Percentiles rank a stretch among this genome's conserved stretches.
These are phyloP conservation scores for Carex kokanica DNA, from an alignment of 176 grass and related monocot genomes.

Conservation along the genomic window DNA sequence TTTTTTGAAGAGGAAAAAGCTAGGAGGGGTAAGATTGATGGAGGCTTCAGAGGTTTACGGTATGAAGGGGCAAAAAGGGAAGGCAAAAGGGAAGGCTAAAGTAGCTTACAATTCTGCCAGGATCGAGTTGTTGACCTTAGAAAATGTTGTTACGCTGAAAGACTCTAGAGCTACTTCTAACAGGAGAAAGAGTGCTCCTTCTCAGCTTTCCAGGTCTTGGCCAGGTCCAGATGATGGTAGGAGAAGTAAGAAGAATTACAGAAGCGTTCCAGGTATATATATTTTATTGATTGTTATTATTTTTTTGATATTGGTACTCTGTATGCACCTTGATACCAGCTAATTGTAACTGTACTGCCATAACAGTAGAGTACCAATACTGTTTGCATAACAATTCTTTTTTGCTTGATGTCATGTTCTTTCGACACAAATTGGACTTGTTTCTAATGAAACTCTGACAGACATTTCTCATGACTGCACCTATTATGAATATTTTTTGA, in stretches of 20 bases:
- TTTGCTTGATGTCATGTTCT: not conserved
- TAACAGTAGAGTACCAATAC: not conserved
- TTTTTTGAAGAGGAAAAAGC: conserved; percentile 40
- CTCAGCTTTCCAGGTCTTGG: conserved; percentile 71
- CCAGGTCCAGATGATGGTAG: conserved; percentile 47
- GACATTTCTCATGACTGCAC: not conserved
- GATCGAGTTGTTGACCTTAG: conserved; percentile 36
- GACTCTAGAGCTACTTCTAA: conserved; percentile 40
- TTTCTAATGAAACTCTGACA: not conserved
- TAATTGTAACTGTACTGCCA: not conserved
- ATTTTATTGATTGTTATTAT: not conserved
- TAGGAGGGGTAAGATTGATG: conserved; percentile 64
- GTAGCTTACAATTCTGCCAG: conserved; percentile 28
- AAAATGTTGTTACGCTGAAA: conserved; percentile 60
- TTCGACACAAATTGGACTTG: not conserved
- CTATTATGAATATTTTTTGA: not conserved
- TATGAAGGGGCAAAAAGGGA: conserved; percentile 58
- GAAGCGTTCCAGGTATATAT: conserved; percentile 43
- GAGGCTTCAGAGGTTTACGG: conserved; percentile 61
- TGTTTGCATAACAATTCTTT: not conserved
- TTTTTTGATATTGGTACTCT: not conserved
- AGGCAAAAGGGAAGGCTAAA: not conserved
- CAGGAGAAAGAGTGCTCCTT: conserved; percentile 37
- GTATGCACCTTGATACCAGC: not conserved
- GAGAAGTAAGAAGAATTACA: conserved; percentile 53